Evolutionary conservation across 1,284 basidiomycete species (phyloP).

Genomic region (Boletus sp.): DNA sequence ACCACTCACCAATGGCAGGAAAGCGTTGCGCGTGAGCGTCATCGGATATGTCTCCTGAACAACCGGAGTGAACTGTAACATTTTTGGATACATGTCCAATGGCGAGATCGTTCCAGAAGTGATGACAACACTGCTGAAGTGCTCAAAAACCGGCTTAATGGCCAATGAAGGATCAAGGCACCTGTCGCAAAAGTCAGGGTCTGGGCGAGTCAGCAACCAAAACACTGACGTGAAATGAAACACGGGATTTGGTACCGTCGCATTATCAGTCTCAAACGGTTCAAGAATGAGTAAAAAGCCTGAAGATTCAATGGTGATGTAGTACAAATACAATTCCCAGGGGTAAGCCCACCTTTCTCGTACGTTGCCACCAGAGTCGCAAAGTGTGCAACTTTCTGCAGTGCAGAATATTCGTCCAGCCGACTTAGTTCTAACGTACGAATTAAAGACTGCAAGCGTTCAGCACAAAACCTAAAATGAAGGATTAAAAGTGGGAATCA

Average conservation of each 20-base stretch:
- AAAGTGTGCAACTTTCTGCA: conserved; percentile 96
- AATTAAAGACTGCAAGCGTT: conserved; percentile 92
- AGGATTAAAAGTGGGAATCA: conserved; percentile 3
- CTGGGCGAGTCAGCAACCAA: background rate
- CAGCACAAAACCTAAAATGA: conserved; percentile 83
- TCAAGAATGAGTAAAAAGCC: conserved; percentile 97
- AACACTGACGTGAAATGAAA: conserved; percentile 91
- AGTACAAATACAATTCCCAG: background rate
- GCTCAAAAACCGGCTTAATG: conserved; percentile 97
- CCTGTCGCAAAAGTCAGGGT: conserved; percentile 41
- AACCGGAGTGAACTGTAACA: conserved; percentile 97
- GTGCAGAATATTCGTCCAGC: conserved; percentile 86
- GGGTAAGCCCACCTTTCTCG: conserved; percentile 73
- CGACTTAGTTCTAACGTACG: conserved; percentile 90
- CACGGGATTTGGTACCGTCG: conserved; percentile 97
- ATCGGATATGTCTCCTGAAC: conserved; percentile 98
- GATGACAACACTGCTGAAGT: conserved; percentile 98
- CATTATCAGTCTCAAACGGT: conserved; percentile 98
- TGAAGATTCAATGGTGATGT: conserved; percentile 31
- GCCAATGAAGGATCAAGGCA: conserved; percentile 98
- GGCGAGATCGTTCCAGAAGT: conserved; percentile 99
- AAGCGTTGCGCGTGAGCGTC: conserved; percentile 96
- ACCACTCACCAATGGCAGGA: conserved; percentile 83
- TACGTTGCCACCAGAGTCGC: conserved; percentile 98
- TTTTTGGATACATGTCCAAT: conserved; percentile 99